Conservation (phyloP, 2,329 filamentous ascomycete species). For the Colletotrichum sp. region DNA sequence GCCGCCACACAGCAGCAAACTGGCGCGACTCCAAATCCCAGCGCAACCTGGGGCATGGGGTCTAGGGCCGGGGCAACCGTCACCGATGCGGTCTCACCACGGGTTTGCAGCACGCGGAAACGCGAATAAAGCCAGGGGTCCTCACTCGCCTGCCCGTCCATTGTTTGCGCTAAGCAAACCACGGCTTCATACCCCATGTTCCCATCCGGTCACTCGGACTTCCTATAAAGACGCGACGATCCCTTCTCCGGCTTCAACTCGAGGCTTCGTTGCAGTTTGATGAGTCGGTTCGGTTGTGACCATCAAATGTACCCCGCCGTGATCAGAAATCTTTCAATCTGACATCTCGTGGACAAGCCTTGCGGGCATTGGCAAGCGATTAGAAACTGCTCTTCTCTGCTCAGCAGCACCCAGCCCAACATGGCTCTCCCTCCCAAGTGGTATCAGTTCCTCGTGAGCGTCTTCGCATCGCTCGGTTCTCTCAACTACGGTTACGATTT, state of each 20-base stretch:
- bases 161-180: background rate
- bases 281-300: constrained; percentile 4
- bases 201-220: background rate
- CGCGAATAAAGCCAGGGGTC: background rate
- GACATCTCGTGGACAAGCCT: background rate
- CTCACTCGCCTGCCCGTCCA: background rate
- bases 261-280: constrained; percentile 4
- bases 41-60: constrained; percentile 11
- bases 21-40: background rate
- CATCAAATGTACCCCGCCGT: background rate
- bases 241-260: constrained; percentile 2
- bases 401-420: constrained; percentile 5
- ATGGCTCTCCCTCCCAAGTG: constrained; percentile 50
- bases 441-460: constrained; percentile 57
- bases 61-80: constrained; percentile 13
- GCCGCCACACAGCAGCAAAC: background rate
- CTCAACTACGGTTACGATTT: constrained; percentile 62
- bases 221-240: constrained; percentile 21
- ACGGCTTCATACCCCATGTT: background rate
- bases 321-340: background rate
- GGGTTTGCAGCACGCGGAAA: background rate
- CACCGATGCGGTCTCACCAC: constrained; percentile 5
- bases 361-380: background rate
- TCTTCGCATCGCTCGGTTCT: constrained; percentile 62
- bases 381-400: background rate